These are phyloP conservation scores for Paramecium pentaurelia DNA, from an alignment of 73 alveolate genomes.

Conservation along the genomic window DNA sequence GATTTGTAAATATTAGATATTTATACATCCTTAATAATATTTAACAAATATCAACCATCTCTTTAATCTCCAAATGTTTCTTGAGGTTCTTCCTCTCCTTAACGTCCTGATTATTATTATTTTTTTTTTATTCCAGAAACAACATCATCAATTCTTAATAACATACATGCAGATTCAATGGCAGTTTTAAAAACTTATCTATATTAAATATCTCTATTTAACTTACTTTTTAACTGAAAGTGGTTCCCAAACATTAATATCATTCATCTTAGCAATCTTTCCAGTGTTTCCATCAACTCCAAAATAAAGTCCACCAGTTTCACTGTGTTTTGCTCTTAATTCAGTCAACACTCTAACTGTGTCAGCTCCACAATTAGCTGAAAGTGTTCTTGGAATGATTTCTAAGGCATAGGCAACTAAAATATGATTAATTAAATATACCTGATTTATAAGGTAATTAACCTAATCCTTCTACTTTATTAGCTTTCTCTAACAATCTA, in stretches of 20 bases:
- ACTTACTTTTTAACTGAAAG: constrained; percentile 89
- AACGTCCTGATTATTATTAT: constrained; percentile 52
- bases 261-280: constrained; percentile 92
- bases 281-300: constrained; percentile 99
- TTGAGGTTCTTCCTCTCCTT: constrained; percentile 39
- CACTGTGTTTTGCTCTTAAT: constrained; percentile 95
- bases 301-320: constrained; percentile 68
- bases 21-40: neutral
- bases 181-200: constrained; percentile 92
- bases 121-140: constrained; percentile 93
- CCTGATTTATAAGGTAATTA: constrained; percentile 94
- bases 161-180: constrained; percentile 90
- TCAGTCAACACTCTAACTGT: constrained; percentile 97
- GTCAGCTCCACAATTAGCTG: constrained; percentile 98
- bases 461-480: constrained; percentile 87
- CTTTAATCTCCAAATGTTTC: constrained; percentile 61
- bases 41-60: constrained; percentile 51
- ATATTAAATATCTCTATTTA: neutral
- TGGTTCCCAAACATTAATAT: constrained; percentile 94
- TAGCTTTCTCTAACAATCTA: constrained; percentile 81
- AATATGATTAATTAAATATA: neutral
- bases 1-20: too few relatives aligned
- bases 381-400: constrained; percentile 96
- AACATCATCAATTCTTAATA: constrained; percentile 95
- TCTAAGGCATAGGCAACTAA: constrained; percentile 95